phyloP scores from a whole-genome alignment of 1,284 basidiomycete species.

The Sporisorium graminicola region DNA sequence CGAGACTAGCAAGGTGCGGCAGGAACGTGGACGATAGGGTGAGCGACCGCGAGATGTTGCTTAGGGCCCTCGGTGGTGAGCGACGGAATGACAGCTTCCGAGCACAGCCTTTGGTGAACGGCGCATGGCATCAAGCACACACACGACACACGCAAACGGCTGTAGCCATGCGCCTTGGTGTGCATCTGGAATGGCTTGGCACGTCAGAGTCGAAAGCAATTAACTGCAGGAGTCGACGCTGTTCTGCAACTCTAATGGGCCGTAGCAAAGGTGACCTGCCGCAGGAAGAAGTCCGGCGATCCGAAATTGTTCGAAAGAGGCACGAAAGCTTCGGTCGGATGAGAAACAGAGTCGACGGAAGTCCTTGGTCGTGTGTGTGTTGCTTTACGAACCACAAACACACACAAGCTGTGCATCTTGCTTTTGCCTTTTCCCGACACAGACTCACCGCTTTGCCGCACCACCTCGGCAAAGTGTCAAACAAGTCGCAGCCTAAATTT shows the following conservation, averaged over 20 bases:
- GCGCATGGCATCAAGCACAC: not conserved
- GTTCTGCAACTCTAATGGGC: too few relatives aligned
- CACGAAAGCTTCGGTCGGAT: slow-evolving; percentile 12
- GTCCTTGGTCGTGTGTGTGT: slow-evolving; percentile 2
- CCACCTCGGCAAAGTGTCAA: slow-evolving; percentile 4
- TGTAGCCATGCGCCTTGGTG: not conserved
- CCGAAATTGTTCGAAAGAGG: too few relatives aligned
- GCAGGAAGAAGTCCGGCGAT: slow-evolving; percentile 15
- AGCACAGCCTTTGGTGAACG: slow-evolving; percentile 10
- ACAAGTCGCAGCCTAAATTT: not conserved
- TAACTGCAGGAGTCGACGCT: too few relatives aligned
- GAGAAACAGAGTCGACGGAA: slow-evolving; percentile 16
- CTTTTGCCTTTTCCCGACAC: too few relatives aligned
- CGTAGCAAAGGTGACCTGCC: not conserved
- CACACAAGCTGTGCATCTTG: not conserved
- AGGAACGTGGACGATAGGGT: not conserved
- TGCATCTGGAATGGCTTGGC: not conserved
- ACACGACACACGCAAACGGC: not conserved
- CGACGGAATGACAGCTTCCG: slow-evolving; percentile 4
- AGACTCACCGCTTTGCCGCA: not conserved
- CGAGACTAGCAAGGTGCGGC: not conserved
- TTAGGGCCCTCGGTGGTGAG: not conserved
- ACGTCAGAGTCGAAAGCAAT: not conserved
- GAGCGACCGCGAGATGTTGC: not conserved
- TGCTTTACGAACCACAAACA: not conserved